Conservation (phyloP, 116 monocot genomes). For the Trichopus zeylanicus region DNA sequence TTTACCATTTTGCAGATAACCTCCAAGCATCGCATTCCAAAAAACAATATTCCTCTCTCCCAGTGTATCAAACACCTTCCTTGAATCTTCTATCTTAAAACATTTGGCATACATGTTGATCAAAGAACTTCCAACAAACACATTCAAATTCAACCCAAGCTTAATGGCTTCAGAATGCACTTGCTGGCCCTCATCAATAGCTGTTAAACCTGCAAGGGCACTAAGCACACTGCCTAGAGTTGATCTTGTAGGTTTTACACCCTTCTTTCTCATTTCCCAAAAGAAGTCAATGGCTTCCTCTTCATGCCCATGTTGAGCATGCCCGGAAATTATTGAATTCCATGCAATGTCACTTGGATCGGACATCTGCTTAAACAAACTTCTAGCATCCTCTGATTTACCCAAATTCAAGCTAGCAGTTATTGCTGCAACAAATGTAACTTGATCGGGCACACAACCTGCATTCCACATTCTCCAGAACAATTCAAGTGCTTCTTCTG, state of each 20-base stretch:
- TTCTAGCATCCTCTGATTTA: constrained; percentile 23
- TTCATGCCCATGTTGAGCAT: constrained; percentile 45
- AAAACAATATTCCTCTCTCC: constrained; percentile 40
- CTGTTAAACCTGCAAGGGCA: constrained; percentile 38
- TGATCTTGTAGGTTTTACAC: constrained; percentile 43
- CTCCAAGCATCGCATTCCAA: constrained; percentile 70
- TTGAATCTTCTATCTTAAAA: constrained; percentile 32
- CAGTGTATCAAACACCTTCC: constrained; percentile 26
- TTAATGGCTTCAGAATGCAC: constrained; percentile 44
- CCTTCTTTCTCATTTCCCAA: constrained; percentile 35
- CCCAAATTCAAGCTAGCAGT: constrained; percentile 32
- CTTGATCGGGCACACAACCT: constrained; percentile 24
- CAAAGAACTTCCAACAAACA: constrained; percentile 56
- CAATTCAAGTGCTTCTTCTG: constrained; percentile 31
- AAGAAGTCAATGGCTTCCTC: constrained; percentile 38
- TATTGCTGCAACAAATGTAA: constrained; percentile 38
- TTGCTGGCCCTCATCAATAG: constrained; percentile 26
- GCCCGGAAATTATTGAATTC: constrained; percentile 60
- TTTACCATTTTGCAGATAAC: constrained; percentile 29
- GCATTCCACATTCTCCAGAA: constrained; percentile 33
- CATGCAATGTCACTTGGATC: constrained; percentile 38
- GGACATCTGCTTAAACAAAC: constrained; percentile 21
- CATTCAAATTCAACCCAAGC: constrained; percentile 59
- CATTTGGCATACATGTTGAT: constrained; percentile 62
- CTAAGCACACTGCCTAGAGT: constrained; percentile 63